Evolutionary conservation across 495 filamentous ascomycete species (phyloP).

Genomic region (Hypoxylon trugodes): DNA sequence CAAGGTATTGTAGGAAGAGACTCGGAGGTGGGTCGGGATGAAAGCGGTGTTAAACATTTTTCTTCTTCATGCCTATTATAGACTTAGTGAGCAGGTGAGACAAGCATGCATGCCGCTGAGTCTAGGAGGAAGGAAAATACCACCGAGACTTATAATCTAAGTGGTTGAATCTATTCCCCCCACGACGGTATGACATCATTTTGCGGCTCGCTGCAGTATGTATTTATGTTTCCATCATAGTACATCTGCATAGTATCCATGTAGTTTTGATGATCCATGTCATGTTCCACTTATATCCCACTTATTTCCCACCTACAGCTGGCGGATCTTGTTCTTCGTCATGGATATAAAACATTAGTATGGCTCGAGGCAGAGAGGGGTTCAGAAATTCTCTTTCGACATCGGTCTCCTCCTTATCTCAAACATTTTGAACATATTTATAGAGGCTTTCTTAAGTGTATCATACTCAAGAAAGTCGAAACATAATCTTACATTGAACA

Average conservation of each 20-base stretch:
- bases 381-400: neutral
- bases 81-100: neutral
- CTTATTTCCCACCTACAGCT: slow-evolving; percentile 4
- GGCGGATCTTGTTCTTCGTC: neutral
- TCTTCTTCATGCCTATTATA: too few species aligned
- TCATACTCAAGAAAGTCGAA: too few species aligned
- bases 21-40: too few species aligned
- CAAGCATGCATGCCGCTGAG: slow-evolving; percentile 5
- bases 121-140: slow-evolving; percentile 8
- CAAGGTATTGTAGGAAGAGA: too few species aligned
- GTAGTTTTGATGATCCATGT: too few species aligned
- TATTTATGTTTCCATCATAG: neutral
- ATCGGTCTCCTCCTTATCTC: neutral
- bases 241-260: too few species aligned
- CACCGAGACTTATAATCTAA: slow-evolving; percentile 11
- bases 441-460: too few species aligned
- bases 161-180: slow-evolving; percentile 18
- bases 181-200: slow-evolving; percentile 19
- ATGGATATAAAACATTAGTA: slow-evolving; percentile 10
- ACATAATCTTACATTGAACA: too few species aligned
- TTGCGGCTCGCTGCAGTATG: neutral
- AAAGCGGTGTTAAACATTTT: too few species aligned
- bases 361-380: neutral
- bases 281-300: slow-evolving; percentile 22
- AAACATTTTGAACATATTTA: too few species aligned